Base-by-base conservation (phyloP, 2,329 filamentous ascomycete species). In the Knufia fluminis region DNA sequence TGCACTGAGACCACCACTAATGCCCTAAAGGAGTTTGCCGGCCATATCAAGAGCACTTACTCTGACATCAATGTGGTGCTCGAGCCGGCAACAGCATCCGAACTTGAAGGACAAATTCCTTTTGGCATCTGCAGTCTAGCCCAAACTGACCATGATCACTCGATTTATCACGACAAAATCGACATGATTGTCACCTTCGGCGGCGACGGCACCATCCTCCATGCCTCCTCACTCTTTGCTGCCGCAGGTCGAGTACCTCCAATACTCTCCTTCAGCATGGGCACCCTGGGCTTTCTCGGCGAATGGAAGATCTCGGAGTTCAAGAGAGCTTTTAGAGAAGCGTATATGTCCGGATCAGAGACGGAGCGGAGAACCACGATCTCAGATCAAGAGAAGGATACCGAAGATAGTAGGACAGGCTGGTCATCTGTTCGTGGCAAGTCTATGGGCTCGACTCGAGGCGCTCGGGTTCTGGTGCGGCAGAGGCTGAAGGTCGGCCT, bases 221-320 rank as follows among this genome's bases (percentile, higher is more conserved):
- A 86, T 52, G 89, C 89, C 0, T 85, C 87, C 1, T 90, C 85
- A 48, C 76, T 96, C 3, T 97, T 94, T 69, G 88, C 88, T 52
- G 83, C 86, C 32, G 82, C 86, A 39, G 74, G 78, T 1, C 80
- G 81, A 38, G 91, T 98, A 0, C 92, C 92, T 0, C 92, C 92
- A 0, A 85, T 98, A 28, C 73, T 98, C 6, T 89, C 87, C 1
- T 98, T 98, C 63, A 94, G 89, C 64, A 96, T 98, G 87, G 92
- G 92, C 4, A 94, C 91, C 0, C 72, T 98, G 1, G 92, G 92
- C 0, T 98, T 98, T 58, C 71, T 98, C 6, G 90, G 91, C 14
- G 91, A 97, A 67, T 98, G 91, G 90, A 94, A 92, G 60, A 97
- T 97, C 64, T 75, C 76, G 4, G 90, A 97, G 60, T 87, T 94